These are phyloP conservation scores for Venturiaceae sp. DNA, from an alignment of 2,329 filamentous ascomycete species.

Conservation along the genomic window DNA sequence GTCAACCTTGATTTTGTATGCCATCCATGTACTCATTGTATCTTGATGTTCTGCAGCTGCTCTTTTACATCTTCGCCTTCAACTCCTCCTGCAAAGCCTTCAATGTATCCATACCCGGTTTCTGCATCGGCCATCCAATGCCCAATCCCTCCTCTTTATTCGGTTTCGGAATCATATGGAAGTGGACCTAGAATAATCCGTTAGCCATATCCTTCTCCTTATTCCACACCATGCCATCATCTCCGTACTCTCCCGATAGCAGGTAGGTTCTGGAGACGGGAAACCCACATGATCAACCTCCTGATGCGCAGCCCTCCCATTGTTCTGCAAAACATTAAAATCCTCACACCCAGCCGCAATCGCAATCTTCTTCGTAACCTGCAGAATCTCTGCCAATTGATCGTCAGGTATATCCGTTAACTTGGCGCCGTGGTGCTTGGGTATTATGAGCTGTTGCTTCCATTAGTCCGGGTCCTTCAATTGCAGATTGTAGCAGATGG, in stretches of 20 bases:
- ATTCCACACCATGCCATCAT: background rate
- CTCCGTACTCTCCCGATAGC: background rate
- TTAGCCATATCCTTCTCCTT: background rate
- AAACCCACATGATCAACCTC: conserved; percentile 70
- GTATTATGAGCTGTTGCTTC: conserved; percentile 83
- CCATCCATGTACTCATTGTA: background rate
- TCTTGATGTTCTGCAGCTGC: background rate
- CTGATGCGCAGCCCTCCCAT: conserved; percentile 85
- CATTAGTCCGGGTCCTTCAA: too few relatives aligned
- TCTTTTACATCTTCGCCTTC: conserved; percentile 70
- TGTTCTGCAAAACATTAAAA: conserved; percentile 96
- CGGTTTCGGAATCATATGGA: conserved; percentile 97
- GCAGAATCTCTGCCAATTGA: conserved; percentile 69
- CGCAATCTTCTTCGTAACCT: conserved; percentile 80
- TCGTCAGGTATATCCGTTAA: conserved; percentile 90
- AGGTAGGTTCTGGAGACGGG: background rate
- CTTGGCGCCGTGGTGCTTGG: conserved; percentile 89
- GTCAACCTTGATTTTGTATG: background rate
- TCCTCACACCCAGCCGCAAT: conserved; percentile 64
- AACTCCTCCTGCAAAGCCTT: conserved; percentile 73
- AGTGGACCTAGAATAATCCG: conserved; percentile 57
- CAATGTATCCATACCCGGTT: conserved; percentile 70
- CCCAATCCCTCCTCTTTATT: conserved; percentile 70
- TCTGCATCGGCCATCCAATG: conserved; percentile 68
- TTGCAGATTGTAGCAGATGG: background rate